Conservation (phyloP, 228 moss, liverwort and hornwort genomes). For the Sphagnum magellanicum region DNA sequence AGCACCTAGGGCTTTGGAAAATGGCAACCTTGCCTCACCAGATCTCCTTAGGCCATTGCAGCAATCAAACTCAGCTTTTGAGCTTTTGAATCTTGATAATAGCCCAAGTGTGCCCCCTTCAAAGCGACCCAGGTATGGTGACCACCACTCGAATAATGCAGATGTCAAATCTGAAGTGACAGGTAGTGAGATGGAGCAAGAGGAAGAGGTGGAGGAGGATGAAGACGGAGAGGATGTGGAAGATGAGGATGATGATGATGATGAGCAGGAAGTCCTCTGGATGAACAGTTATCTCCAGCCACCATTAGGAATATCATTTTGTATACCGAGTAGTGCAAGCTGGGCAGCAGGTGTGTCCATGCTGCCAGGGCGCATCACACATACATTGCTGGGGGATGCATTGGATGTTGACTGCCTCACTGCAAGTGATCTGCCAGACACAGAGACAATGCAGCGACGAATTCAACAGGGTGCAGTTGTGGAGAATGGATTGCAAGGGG, state of each 20-base stretch:
- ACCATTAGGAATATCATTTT: slow-evolving; percentile 85
- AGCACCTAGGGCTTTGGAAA: slow-evolving; percentile 39
- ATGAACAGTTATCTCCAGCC: slow-evolving; percentile 47
- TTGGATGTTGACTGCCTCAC: slow-evolving; percentile 64
- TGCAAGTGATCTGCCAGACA: slow-evolving; percentile 48
- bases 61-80: slow-evolving; percentile 50
- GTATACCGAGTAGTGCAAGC: slow-evolving; percentile 78
- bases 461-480: slow-evolving; percentile 68
- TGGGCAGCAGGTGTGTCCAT: slow-evolving; percentile 47
- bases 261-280: slow-evolving; percentile 37
- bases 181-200: slow-evolving; percentile 32
- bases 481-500: slow-evolving; percentile 69
- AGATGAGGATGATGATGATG: slow-evolving; percentile 17
- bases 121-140: slow-evolving; percentile 54
- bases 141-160: slow-evolving; percentile 28
- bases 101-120: slow-evolving; percentile 36
- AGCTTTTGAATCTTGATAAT: slow-evolving; percentile 58
- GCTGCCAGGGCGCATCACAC: slow-evolving; percentile 65
- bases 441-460: slow-evolving; percentile 54
- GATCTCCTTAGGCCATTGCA: slow-evolving; percentile 75
- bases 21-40: slow-evolving; percentile 47
- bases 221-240: slow-evolving; percentile 10
- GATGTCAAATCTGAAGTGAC: slow-evolving; percentile 23
- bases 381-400: slow-evolving; percentile 73
- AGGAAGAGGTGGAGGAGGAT: slow-evolving; percentile 48